Evolutionary conservation across 225 moss, liverwort and hornwort genomes (phyloP).

Genomic region (Bryoerythrophyllum caledonicum): DNA sequence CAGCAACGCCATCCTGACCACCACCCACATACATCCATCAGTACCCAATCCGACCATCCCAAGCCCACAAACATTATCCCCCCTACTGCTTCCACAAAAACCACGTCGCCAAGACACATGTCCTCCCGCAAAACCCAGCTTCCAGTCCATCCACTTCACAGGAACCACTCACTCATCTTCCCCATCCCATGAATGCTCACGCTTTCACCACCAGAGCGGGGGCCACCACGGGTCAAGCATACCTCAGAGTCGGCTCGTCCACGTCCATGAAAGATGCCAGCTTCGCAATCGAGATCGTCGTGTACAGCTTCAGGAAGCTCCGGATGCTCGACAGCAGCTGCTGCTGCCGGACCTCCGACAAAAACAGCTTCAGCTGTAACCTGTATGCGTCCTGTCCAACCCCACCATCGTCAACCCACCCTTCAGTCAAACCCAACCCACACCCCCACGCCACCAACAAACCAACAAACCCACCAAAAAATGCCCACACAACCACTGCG

Average conservation of each 20-base stretch:
- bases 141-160: background rate
- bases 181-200: too few relatives aligned
- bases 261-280: slow-evolving; percentile 95
- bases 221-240: background rate
- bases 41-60: background rate
- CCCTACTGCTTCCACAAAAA: background rate
- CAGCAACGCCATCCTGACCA: slow-evolving; percentile 77
- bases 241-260: slow-evolving; percentile 93
- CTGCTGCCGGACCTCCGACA: slow-evolving; percentile 98
- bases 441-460: background rate
- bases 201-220: background rate
- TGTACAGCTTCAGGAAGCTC: slow-evolving; percentile 93
- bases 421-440: background rate
- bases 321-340: slow-evolving; percentile 95
- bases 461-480: background rate
- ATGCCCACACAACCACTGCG: background rate
- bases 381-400: slow-evolving; percentile 86
- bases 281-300: slow-evolving; percentile 86
- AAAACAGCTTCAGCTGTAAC: slow-evolving; percentile 92
- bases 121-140: background rate
- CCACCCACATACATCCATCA: background rate
- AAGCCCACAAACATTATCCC: background rate
- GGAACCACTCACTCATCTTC: slow-evolving; percentile 12
- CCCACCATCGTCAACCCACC: slow-evolving; percentile 10
- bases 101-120: too few relatives aligned